phyloP scores from a whole-genome alignment of 1,284 basidiomycete genomes.

The Moesziomyces aphidis region DNA sequence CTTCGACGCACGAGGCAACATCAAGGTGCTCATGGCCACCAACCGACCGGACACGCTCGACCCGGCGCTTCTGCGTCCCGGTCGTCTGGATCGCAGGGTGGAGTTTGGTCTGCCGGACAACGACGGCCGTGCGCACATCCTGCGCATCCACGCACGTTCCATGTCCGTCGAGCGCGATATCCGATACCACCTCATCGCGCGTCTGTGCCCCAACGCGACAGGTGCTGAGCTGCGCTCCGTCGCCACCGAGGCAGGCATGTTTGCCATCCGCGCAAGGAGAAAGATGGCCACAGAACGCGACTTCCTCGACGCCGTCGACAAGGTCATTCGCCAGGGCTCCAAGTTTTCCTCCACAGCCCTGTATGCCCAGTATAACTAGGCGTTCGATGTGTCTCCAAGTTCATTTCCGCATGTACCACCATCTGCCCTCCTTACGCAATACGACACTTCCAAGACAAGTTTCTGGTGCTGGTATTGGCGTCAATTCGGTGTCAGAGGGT shows the following conservation, averaged over 20 bases:
- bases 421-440: slow-evolving; percentile 2
- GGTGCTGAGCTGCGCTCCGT: slow-evolving; percentile 97
- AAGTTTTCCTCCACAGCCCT: slow-evolving; percentile 80
- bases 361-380: slow-evolving; percentile 60
- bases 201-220: slow-evolving; percentile 96
- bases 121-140: slow-evolving; percentile 95
- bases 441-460: too few species aligned
- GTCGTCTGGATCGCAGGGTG: slow-evolving; percentile 93
- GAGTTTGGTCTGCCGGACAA: slow-evolving; percentile 96
- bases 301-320: slow-evolving; percentile 97
- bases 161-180: slow-evolving; percentile 99
- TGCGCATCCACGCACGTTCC: slow-evolving; percentile 92
- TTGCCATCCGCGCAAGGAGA: slow-evolving; percentile 94
- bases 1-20: slow-evolving; percentile 97
- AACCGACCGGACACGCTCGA: slow-evolving; percentile 98
- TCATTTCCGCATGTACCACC: slow-evolving; percentile 18
- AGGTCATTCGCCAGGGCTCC: slow-evolving; percentile 95
- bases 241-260: slow-evolving; percentile 99
- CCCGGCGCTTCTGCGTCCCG: slow-evolving; percentile 94
- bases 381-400: background rate
- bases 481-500: too few species aligned
- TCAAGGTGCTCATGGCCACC: slow-evolving; percentile 99
- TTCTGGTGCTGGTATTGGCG: too few species aligned
- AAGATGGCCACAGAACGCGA: slow-evolving; percentile 98
- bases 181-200: slow-evolving; percentile 95